phyloP scores from a whole-genome alignment of 331 rosid genomes.

The Malus hybrid region DNA sequence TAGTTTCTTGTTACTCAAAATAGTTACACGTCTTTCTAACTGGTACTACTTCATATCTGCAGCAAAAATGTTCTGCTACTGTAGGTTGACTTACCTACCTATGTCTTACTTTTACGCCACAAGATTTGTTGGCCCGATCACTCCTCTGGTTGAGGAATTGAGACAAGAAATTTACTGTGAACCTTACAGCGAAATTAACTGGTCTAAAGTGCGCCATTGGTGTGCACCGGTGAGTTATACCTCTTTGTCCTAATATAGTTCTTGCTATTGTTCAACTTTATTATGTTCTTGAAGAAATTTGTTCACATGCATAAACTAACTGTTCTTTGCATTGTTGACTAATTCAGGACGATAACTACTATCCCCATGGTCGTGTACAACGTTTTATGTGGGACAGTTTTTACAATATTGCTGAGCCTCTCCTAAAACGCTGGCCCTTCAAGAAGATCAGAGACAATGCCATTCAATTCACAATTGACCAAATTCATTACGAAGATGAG shows the following conservation, averaged over 20 bases:
- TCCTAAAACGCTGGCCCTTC: constrained; percentile 17
- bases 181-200: constrained; percentile 17
- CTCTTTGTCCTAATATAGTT: not conserved
- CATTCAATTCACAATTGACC: constrained; percentile 14
- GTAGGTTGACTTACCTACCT: constrained; percentile 20
- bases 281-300: not conserved
- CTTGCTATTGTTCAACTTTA: not conserved
- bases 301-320: not conserved
- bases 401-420: constrained; percentile 10
- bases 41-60: not conserved
- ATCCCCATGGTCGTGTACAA: constrained; percentile 11
- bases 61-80: constrained; percentile 24
- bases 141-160: constrained; percentile 24
- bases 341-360: constrained; percentile 19
- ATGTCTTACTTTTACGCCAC: constrained; percentile 24
- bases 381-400: constrained; percentile 16
- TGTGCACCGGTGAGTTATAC: constrained; percentile 12
- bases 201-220: constrained; percentile 17
- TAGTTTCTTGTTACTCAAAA: not conserved
- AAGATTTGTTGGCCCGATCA: constrained; percentile 18
- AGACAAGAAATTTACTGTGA: constrained; percentile 20
- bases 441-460: constrained; percentile 18
- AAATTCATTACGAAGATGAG: constrained; percentile 26
- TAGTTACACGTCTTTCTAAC: constrained; percentile 3
- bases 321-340: not conserved